Evolutionary conservation across 2,329 filamentous ascomycete species (phyloP).

Genomic region (Talaromyces sp.): DNA sequence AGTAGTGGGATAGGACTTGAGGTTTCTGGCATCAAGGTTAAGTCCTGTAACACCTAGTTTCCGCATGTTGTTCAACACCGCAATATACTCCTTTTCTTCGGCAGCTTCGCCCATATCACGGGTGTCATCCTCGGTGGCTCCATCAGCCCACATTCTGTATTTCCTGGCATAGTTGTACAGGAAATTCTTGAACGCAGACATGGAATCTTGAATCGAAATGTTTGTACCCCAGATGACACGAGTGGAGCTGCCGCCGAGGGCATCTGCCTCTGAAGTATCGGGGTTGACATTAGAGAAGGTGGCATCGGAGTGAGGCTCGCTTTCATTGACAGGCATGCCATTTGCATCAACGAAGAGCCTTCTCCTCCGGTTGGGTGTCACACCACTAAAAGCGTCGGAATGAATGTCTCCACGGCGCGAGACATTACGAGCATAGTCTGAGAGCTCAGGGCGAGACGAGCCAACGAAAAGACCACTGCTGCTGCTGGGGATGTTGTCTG

Average conservation of each 20-base stretch:
- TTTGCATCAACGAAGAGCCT: slow-evolving; percentile 62
- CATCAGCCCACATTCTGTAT: slow-evolving; percentile 88
- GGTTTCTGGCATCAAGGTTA: slow-evolving; percentile 81
- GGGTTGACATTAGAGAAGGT: slow-evolving; percentile 69
- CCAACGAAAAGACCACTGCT: slow-evolving; percentile 84
- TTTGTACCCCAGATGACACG: slow-evolving; percentile 96
- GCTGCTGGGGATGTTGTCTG: slow-evolving; percentile 73
- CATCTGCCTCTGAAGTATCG: slow-evolving; percentile 86
- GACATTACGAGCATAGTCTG: slow-evolving; percentile 50
- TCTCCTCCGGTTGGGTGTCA: slow-evolving; percentile 49
- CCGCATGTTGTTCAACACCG: slow-evolving; percentile 85
- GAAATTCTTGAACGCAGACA: slow-evolving; percentile 85
- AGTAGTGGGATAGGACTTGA: slow-evolving; percentile 89
- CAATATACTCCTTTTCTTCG: slow-evolving; percentile 75
- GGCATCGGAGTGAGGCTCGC: slow-evolving; percentile 51
- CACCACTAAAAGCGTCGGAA: slow-evolving; percentile 64
- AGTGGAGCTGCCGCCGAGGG: slow-evolving; percentile 73
- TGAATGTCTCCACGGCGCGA: slow-evolving; percentile 81
- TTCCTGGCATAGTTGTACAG: slow-evolving; percentile 87
- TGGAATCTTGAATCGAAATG: slow-evolving; percentile 85
- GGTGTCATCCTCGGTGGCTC: slow-evolving; percentile 72
- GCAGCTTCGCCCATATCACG: slow-evolving; percentile 63
- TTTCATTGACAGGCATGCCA: slow-evolving; percentile 53
- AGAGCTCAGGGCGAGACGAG: slow-evolving; percentile 41
- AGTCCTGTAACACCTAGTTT: slow-evolving; percentile 77